These are phyloP conservation scores for Claviceps pusilla DNA, from an alignment of 2,329 filamentous ascomycete genomes.

Conservation along the genomic window DNA sequence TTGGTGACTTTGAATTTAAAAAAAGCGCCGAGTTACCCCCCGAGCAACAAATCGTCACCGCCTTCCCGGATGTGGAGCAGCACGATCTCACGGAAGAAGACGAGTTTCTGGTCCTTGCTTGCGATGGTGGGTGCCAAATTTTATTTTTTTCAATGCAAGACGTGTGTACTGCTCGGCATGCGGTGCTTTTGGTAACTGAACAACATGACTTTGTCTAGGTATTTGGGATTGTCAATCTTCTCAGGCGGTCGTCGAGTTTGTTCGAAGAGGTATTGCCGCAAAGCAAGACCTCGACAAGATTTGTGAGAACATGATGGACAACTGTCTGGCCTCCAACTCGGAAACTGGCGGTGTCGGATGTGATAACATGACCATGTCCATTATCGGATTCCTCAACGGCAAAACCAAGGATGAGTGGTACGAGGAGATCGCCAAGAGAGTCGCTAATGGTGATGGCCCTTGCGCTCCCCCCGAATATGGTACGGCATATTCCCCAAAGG, in stretches of 20 bases:
- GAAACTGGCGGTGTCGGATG: conserved; percentile 96
- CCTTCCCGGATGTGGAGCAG: conserved; percentile 82
- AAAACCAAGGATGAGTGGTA: conserved; percentile 98
- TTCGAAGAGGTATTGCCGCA: conserved; percentile 85
- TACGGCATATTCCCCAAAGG: conserved; percentile 43
- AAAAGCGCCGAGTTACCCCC: conserved; percentile 92
- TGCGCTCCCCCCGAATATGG: conserved; percentile 99
- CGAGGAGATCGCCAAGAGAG: conserved; percentile 81
- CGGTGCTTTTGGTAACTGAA: neutral
- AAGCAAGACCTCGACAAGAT: conserved; percentile 92
- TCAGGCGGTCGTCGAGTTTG: conserved; percentile 92
- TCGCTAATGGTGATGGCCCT: conserved; percentile 91
- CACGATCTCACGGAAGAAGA: conserved; percentile 88
- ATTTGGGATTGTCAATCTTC: conserved; percentile 99
- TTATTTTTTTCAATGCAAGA: neutral
- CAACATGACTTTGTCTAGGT: conserved; percentile 36
- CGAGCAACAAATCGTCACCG: conserved; percentile 97
- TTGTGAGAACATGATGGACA: conserved; percentile 99
- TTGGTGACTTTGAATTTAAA: conserved; percentile 99
- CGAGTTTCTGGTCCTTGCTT: conserved; percentile 86
- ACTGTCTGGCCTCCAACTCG: conserved; percentile 92
- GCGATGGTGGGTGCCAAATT: conserved; percentile 53
- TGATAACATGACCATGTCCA: conserved; percentile 98
- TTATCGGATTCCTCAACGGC: conserved; percentile 78
- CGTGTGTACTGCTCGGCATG: neutral